Evolutionary conservation across 495 filamentous ascomycete species (phyloP).

Genomic region (Trichoderma erinaceum): DNA sequence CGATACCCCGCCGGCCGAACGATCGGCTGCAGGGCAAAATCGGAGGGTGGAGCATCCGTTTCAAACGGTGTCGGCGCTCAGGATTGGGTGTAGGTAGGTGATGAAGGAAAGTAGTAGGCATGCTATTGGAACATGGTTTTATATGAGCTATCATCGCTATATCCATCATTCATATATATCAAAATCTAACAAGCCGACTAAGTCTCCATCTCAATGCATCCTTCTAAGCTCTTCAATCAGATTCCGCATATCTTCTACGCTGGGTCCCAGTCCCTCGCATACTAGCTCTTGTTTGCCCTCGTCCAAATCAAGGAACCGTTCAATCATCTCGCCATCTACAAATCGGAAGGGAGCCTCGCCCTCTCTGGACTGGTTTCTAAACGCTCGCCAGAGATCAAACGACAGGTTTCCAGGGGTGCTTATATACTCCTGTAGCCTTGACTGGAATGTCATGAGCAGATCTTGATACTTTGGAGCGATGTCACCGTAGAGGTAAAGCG

Average conservation of each 20-base stretch:
- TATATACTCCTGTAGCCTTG: constrained; percentile 54
- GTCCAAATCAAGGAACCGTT: constrained; percentile 69
- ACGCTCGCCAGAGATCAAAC: constrained; percentile 73
- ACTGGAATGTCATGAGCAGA: constrained; percentile 78
- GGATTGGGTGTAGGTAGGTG: too few relatives aligned
- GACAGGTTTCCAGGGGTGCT: constrained; percentile 62
- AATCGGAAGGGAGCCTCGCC: constrained; percentile 77
- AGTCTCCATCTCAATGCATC: constrained; percentile 46
- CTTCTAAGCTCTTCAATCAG: constrained; percentile 68
- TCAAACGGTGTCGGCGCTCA: neutral
- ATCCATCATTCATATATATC: neutral
- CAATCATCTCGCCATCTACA: constrained; percentile 87
- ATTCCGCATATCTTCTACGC: constrained; percentile 65
- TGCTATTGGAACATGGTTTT: too few relatives aligned
- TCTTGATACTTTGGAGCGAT: constrained; percentile 66
- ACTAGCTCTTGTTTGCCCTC: constrained; percentile 61
- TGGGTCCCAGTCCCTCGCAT: constrained; percentile 51
- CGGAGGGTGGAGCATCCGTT: neutral
- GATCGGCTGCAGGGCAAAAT: neutral
- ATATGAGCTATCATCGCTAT: neutral
- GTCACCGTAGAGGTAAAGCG: constrained; percentile 80
- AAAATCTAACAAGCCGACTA: neutral
- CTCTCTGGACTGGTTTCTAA: constrained; percentile 61
- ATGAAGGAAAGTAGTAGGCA: too few relatives aligned
- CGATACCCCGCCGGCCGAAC: neutral